These are phyloP conservation scores for Sutorius australiensis DNA, from an alignment of 768 basidiomycete genomes.

Conservation along the genomic window DNA sequence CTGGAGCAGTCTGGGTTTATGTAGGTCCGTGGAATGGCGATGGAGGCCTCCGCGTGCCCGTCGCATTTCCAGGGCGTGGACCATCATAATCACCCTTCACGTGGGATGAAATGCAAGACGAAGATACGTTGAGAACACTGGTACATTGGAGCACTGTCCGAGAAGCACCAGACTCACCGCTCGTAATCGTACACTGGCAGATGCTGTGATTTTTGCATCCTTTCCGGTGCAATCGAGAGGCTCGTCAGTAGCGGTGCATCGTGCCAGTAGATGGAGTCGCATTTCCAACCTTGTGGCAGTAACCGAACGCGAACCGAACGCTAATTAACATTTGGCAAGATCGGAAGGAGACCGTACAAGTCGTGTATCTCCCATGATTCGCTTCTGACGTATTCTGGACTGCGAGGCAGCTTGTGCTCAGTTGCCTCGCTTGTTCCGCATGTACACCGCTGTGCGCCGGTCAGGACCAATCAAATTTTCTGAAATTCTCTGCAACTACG, in stretches of 20 bases:
- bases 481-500: not conserved
- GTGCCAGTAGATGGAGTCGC: not conserved
- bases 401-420: not conserved
- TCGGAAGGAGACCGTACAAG: slow-evolving; percentile 10
- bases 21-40: slow-evolving; percentile 18
- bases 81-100: slow-evolving; percentile 12
- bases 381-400: slow-evolving; percentile 17
- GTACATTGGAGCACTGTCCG: not conserved
- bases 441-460: slow-evolving; percentile 6
- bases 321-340: not conserved
- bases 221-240: slow-evolving; percentile 4
- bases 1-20: slow-evolving; percentile 19
- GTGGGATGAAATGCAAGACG: slow-evolving; percentile 17
- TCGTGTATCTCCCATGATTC: not conserved
- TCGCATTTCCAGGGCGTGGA: slow-evolving; percentile 27
- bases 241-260: not conserved
- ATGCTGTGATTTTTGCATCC: slow-evolving; percentile 7
- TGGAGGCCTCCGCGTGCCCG: slow-evolving; percentile 19
- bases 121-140: not conserved
- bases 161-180: slow-evolving; percentile 6
- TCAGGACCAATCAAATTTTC: not conserved
- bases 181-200: not conserved
- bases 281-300: slow-evolving; percentile 8
- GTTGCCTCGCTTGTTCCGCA: slow-evolving; percentile 16
- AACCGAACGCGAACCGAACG: not conserved